phyloP scores from a whole-genome alignment of 352 stramenopile genomes.

The Phytophthora boehmeriae region DNA sequence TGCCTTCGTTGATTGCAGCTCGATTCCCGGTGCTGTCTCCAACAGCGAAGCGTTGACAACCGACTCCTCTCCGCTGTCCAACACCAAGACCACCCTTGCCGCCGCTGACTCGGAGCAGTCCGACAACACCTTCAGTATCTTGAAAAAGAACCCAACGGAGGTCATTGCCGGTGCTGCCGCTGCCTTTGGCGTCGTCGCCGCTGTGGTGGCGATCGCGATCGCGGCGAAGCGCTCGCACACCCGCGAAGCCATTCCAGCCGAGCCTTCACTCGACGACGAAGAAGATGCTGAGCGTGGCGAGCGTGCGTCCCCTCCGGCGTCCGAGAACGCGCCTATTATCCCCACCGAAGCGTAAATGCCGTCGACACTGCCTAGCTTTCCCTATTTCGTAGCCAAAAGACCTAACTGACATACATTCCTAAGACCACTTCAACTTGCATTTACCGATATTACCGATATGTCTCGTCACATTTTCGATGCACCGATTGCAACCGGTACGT shows the following conservation, averaged over 20 bases:
- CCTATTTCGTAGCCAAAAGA: not conserved
- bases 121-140: not conserved
- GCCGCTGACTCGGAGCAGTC: constrained; percentile 2
- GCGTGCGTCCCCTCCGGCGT: constrained; percentile 14
- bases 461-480: too few species aligned
- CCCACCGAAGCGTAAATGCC: constrained; percentile 26
- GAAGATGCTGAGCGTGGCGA: constrained; percentile 27
- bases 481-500: too few species aligned
- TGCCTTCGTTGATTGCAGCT: constrained; percentile 27
- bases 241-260: constrained; percentile 15
- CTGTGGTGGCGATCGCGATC: constrained; percentile 29
- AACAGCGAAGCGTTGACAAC: constrained; percentile 10
- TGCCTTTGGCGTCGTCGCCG: constrained; percentile 37
- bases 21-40: constrained; percentile 5
- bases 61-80: not conserved
- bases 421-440: too few species aligned
- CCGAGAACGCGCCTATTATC: constrained; percentile 10
- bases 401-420: too few species aligned
- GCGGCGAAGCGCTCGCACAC: constrained; percentile 30
- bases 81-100: constrained; percentile 5
- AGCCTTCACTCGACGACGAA: constrained; percentile 17
- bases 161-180: constrained; percentile 12
- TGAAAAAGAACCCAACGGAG: not conserved
- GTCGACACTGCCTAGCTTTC: not conserved
- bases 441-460: too few species aligned